Evolutionary conservation across 2,329 filamentous ascomycete species (phyloP).

Genomic region (Colletotrichum viniferum): DNA sequence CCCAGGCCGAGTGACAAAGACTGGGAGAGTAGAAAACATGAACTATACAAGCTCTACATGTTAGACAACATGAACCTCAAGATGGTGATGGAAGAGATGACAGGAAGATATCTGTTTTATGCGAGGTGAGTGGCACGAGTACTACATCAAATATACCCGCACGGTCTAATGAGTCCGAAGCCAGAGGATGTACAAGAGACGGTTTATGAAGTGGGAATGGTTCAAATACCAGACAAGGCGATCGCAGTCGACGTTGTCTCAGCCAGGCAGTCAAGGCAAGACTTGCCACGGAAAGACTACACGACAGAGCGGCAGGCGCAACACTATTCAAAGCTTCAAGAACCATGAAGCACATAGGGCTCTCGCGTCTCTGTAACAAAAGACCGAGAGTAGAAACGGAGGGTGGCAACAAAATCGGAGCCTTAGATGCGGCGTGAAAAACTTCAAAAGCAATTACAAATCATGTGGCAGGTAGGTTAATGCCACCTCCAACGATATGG

Average conservation of each 20-base stretch:
- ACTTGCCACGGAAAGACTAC: not conserved
- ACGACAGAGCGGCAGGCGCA: not conserved
- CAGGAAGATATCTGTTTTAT: not conserved
- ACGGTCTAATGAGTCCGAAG: not conserved
- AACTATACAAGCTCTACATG: not conserved
- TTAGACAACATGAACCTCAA: not conserved
- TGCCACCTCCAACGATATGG: too few species aligned
- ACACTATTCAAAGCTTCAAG: accelerated
- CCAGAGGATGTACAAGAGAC: not conserved
- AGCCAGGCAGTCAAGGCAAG: not conserved
- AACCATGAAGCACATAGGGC: not conserved
- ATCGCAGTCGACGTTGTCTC: not conserved
- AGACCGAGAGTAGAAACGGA: too few species aligned
- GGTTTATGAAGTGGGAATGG: not conserved
- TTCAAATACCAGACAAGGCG: not conserved
- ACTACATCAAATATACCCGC: accelerated
- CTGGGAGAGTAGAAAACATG: not conserved
- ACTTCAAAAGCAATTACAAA: too few species aligned
- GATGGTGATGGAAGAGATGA: not conserved
- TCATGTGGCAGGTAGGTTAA: too few species aligned
- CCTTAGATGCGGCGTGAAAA: too few species aligned
- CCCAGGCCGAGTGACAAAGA: not conserved
- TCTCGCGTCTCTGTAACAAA: too few species aligned
- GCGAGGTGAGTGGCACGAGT: not conserved
- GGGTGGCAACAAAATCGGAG: too few species aligned